Evolutionary conservation across 371 early-diverging fungal species (phyloP).

Genomic region (Blastocladiella emersonii): DNA sequence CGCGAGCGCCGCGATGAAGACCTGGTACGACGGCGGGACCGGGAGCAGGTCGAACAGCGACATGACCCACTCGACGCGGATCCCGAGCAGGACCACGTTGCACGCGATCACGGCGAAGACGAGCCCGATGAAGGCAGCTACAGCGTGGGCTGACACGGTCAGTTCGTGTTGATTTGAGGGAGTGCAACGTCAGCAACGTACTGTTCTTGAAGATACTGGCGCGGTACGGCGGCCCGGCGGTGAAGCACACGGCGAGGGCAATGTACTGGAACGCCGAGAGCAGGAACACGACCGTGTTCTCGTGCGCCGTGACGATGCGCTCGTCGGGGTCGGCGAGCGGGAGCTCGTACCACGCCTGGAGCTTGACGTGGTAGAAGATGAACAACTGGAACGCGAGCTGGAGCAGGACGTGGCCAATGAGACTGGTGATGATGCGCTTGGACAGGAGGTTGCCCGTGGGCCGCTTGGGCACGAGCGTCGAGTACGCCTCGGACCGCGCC

Average conservation of each 20-base stretch:
- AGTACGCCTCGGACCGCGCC: slow-evolving; percentile 74
- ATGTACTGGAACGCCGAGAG: slow-evolving; percentile 85
- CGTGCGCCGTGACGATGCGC: slow-evolving; percentile 53
- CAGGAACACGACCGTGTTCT: slow-evolving; percentile 82
- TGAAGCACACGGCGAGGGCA: slow-evolving; percentile 73
- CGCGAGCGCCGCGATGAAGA: slow-evolving; percentile 29
- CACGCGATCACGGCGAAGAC: too few relatives aligned
- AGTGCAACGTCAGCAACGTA: slow-evolving; percentile 12
- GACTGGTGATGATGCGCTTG: slow-evolving; percentile 72
- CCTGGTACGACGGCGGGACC: slow-evolving; percentile 31
- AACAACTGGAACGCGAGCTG: slow-evolving; percentile 59
- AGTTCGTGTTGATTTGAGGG: too few relatives aligned
- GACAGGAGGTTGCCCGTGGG: slow-evolving; percentile 89
- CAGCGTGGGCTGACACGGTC: too few relatives aligned
- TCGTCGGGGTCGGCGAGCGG: slow-evolving; percentile 49
- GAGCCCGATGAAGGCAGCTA: too few relatives aligned
- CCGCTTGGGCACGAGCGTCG: slow-evolving; percentile 50
- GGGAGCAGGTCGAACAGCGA: slow-evolving; percentile 39
- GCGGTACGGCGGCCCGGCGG: slow-evolving; percentile 88
- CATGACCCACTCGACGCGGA: slow-evolving; percentile 14
- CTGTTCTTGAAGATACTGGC: slow-evolving; percentile 64
- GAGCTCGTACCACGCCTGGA: slow-evolving; percentile 58
- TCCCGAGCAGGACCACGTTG: slow-evolving; percentile 7
- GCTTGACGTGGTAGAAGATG: slow-evolving; percentile 50
- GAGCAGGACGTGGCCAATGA: slow-evolving; percentile 76